Evolutionary conservation across 495 filamentous ascomycete species (phyloP), one percentile per base, ranked within the genome.

Genomic region (Immersiella caudata): DNA sequence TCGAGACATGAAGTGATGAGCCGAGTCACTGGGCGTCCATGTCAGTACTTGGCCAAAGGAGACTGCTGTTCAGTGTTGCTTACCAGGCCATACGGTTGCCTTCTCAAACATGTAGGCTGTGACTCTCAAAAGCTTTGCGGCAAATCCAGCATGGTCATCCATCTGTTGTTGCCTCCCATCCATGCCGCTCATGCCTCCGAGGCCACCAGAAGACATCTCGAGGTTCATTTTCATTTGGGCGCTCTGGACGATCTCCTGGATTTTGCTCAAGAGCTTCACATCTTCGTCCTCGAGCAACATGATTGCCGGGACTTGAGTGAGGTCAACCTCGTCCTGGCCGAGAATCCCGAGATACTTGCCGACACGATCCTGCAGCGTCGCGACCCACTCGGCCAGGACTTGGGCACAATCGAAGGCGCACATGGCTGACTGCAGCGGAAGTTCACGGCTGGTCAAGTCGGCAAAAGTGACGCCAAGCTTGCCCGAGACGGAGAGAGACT

Each of bases 391-490:
- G 0, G 95, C 94, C 25, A 99, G 88, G 0, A 99, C 93, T 73
- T 97, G 93, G n/a, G 93, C 91, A 72, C 95, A 98, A 73, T 99
- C 95, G 75, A 97, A 96, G 14, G 90, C 87, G 76, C 94, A 98
- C 86, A 99, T 89, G 7, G 92, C 92, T 16, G 93, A 94, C 70
- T 96, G 93, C 26, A 98, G 82, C 1, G 95, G 94, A n/a, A 99
- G 83, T 73, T 98, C 95, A 29, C 93, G 87, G 33, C 90, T 93
- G 1, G 89, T 90, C 66, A 93, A 89, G 67, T 96, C 90, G 6
- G 92, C 91, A 75, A 93, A 97, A 0, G 92, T 94, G 29, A 93
- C 88, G 6, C 93, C 93, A 9, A 95, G 82, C 71, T 91, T 93
- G 74, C 96, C 91, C 14, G 93, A 92, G 88, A 94, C 94, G 24